Base-by-base conservation (phyloP, 2,329 filamentous ascomycete species). In the Trichoderma gracile region DNA sequence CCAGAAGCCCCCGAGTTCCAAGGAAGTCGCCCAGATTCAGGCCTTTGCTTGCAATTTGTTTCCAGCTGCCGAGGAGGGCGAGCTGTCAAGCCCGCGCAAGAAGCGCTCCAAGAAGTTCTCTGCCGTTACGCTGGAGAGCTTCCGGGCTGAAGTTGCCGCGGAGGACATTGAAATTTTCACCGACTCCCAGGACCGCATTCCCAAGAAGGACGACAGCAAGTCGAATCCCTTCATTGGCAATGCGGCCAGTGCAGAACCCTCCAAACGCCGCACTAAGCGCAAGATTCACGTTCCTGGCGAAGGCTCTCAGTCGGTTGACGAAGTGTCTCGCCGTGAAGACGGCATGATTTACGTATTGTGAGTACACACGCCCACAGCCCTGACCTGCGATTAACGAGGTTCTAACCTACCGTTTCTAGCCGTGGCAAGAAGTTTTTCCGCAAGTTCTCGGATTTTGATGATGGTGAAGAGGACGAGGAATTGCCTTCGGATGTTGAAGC, bases 401-500 rank as follows among this genome's bases (percentile, higher is more conserved):
- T 19, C 49, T 62, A 62, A 62, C 33, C 10, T 15, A 45, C 3
- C 38, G 21, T 49, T n/a, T 5, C 67, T 38, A 93, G 90, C 81
- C 91, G 91, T 71, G 91, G 91, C 74, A 92, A 90, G 80, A 91
- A 87, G 73, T 81, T 91, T 64, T 92, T 92, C 78, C 87, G 88
- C 75, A 89, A 88, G 72, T 92, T 89, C 69, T 75, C 79, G 8
- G 78, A 80, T 33, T 74, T 78, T 53, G 77, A 77, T 25, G 45
- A 50, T 17, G 65, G 70, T 10, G 69, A 67, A 25, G 71, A 78
- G 47, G 14, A 54, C 40, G 77, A 74, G 9, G 74, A 73, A 14
- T 70, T 73, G 1, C 75, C 70, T 17, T 74, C 75, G 52, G 77
- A 78, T 57, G 71, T 73, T 15, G 75, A 78, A 38, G 69, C 74